A percentile compares a stretch with the other conserved stretches of the same genome.
Evolutionary conservation across 2,329 filamentous ascomycete genomes (phyloP).

Genomic region (Aspergillus latus): DNA sequence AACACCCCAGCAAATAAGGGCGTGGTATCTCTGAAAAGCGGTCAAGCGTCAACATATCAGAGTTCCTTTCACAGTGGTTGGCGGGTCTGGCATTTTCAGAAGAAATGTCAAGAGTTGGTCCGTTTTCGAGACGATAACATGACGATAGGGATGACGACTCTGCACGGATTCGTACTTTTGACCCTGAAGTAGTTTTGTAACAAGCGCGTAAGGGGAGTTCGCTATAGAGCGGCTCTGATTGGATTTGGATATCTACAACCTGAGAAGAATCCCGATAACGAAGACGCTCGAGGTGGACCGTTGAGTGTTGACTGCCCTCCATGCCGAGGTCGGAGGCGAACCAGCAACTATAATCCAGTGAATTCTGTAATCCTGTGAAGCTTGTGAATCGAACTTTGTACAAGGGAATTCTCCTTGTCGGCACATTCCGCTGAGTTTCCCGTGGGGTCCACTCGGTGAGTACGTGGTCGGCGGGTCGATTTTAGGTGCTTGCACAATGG

Average conservation of each 20-base stretch:
- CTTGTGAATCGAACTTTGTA: not conserved
- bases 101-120: not conserved
- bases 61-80: slow-evolving; percentile 6
- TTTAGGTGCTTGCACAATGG: not conserved
- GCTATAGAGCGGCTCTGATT: no score
- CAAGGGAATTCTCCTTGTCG: not conserved
- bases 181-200: not conserved
- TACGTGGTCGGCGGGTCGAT: slow-evolving; percentile 5
- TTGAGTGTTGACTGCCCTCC: not conserved
- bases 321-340: not conserved
- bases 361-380: not conserved
- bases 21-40: slow-evolving; percentile 18
- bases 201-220: not conserved
- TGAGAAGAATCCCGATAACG: no score
- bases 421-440: slow-evolving; percentile 1
- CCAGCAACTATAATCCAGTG: no score
- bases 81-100: not conserved
- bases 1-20: slow-evolving; percentile 14
- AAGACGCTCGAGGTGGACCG: no score
- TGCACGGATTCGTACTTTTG: not conserved
- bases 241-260: no score
- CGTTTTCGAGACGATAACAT: not conserved
- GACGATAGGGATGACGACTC: not conserved
- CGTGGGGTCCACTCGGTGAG: not conserved
- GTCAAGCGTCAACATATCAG: slow-evolving; percentile 14